These are phyloP conservation scores for Xylaria cubensis DNA, from an alignment of 495 filamentous ascomycete species.

Conservation along the genomic window DNA sequence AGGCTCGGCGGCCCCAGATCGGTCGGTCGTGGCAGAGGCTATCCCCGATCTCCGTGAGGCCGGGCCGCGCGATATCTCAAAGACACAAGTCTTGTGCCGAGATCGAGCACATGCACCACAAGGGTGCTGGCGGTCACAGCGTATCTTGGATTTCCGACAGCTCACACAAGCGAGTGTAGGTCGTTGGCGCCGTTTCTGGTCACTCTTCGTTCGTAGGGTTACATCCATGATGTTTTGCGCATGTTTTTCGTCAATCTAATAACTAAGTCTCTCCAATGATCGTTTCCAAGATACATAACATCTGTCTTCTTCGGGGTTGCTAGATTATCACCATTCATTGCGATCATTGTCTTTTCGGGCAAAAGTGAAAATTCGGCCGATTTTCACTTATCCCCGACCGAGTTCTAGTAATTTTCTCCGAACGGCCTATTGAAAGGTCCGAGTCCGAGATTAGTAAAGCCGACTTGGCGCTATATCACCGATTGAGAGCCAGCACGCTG, in stretches of 20 bases:
- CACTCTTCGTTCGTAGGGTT: background rate
- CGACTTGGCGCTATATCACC: background rate
- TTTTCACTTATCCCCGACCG: constrained; percentile 18
- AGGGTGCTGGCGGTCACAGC: constrained; percentile 56
- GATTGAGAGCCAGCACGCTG: background rate
- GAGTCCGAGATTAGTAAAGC: background rate
- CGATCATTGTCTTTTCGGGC: background rate
- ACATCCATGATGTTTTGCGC: constrained; percentile 4
- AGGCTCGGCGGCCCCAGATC: constrained; percentile 2
- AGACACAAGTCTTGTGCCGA: constrained; percentile 53
- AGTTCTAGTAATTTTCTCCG: background rate
- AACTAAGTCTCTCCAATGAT: background rate
- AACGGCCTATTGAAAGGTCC: background rate
- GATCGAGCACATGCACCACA: constrained; percentile 60
- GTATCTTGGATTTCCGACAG: constrained; percentile 58
- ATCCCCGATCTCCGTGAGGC: constrained; percentile 32
- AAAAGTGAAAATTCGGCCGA: constrained; percentile 20
- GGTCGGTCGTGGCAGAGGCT: constrained; percentile 15
- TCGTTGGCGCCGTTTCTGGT: constrained; percentile 19
- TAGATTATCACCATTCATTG: background rate
- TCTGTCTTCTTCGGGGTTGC: background rate
- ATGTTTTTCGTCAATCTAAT: background rate
- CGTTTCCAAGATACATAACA: background rate
- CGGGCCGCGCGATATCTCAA: constrained; percentile 34
- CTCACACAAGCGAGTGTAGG: constrained; percentile 45